These are phyloP conservation scores for Alternaria atra DNA, from an alignment of 2,329 filamentous ascomycete genomes.

Conservation along the genomic window DNA sequence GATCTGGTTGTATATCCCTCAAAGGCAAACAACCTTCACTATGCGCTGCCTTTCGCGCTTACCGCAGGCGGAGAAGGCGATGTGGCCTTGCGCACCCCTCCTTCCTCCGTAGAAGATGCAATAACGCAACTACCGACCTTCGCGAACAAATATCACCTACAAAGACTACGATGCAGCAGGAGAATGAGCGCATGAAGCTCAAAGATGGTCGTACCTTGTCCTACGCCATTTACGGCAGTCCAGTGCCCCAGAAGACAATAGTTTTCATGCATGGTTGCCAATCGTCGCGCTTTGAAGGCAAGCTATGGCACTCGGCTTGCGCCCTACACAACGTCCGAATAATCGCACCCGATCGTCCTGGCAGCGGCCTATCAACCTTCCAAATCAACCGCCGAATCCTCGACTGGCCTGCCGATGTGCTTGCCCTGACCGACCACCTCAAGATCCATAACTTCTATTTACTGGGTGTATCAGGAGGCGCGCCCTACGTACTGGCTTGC, in stretches of 20 bases:
- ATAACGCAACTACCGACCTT: not conserved
- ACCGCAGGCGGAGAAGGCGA: slow-evolving; percentile 1
- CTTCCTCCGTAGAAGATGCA: not conserved
- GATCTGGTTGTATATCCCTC: slow-evolving; percentile 13
- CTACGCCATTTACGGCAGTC: slow-evolving; percentile 57
- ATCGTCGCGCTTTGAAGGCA: slow-evolving; percentile 55
- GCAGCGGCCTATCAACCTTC: slow-evolving; percentile 54
- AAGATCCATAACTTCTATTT: slow-evolving; percentile 54
- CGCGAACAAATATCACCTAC: not conserved
- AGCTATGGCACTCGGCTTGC: slow-evolving; percentile 45
- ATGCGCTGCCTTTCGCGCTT: slow-evolving; percentile 12
- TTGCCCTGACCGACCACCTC: slow-evolving; percentile 53
- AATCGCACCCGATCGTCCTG: slow-evolving; percentile 56
- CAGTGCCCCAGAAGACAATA: slow-evolving; percentile 51
- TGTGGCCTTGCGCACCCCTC: slow-evolving; percentile 6
- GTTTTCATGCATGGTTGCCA: slow-evolving; percentile 58
- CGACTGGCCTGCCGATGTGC: slow-evolving; percentile 56
- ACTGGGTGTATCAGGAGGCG: slow-evolving; percentile 58
- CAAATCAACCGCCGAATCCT: slow-evolving; percentile 50
- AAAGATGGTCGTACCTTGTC: slow-evolving; percentile 53
- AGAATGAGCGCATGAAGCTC: slow-evolving; percentile 38
- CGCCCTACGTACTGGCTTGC: slow-evolving; percentile 60
- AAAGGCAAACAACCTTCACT: slow-evolving; percentile 5
- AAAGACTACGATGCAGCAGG: slow-evolving; percentile 18
- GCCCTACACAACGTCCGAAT: slow-evolving; percentile 50